A percentile compares a stretch with the other conserved stretches of the same genome.
Evolutionary conservation across 2,329 filamentous ascomycete genomes (phyloP).

Genomic region (Pezicula carpinea): DNA sequence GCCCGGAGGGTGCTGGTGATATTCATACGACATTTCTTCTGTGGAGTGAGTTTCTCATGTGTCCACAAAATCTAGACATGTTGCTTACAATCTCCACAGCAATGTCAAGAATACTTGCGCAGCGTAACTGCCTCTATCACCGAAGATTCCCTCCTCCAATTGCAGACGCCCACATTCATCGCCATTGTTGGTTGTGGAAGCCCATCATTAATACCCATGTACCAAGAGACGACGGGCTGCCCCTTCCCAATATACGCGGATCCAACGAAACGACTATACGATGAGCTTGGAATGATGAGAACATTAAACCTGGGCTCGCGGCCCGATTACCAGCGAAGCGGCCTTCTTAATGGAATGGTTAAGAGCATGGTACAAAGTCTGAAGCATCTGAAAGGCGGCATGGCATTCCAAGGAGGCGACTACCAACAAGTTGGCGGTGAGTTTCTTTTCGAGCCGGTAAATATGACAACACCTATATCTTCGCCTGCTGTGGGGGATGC

Average conservation of each 20-base stretch:
- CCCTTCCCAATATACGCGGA: constrained; percentile 54
- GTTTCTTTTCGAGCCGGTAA: constrained; percentile 30
- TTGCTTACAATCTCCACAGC: constrained; percentile 15
- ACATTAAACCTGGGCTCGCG: constrained; percentile 41
- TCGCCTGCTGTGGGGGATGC: constrained; percentile 4
- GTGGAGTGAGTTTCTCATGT: constrained; percentile 23
- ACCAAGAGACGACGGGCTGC: constrained; percentile 41
- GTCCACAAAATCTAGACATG: not conserved
- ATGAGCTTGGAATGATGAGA: constrained; percentile 47
- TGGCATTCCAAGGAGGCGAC: constrained; percentile 45
- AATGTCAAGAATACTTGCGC: constrained; percentile 31
- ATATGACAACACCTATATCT: constrained; percentile 14
- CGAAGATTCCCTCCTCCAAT: constrained; percentile 24
- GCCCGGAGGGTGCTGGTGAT: constrained; percentile 28
- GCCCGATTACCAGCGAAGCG: constrained; percentile 45
- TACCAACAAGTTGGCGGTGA: constrained; percentile 45
- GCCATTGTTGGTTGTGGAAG: constrained; percentile 52
- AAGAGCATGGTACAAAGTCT: constrained; percentile 40
- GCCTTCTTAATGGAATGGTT: constrained; percentile 33
- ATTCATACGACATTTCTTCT: constrained; percentile 35
- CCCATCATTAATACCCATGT: constrained; percentile 49
- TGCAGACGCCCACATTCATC: constrained; percentile 32
- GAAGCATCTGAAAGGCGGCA: constrained; percentile 31
- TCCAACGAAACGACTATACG: constrained; percentile 47
- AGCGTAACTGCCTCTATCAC: constrained; percentile 25